Percentiles rank a stretch among this genome's conserved stretches.
phyloP scores from a whole-genome alignment of 2,329 filamentous ascomycete species.

The Trichoderma cornu-damae region DNA sequence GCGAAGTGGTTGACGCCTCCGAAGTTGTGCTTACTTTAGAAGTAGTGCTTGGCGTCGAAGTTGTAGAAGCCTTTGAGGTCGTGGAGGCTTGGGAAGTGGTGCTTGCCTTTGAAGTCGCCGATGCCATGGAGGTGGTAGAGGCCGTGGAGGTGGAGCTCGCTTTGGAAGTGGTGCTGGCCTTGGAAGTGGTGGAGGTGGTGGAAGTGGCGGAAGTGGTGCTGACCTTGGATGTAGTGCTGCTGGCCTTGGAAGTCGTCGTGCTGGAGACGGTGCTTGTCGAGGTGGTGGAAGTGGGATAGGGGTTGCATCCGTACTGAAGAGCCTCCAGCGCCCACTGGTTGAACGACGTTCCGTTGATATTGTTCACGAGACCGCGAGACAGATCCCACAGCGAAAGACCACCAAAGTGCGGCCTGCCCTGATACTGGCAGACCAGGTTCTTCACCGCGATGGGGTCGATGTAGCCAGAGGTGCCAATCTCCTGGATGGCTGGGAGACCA shows the following conservation, averaged over 20 bases:
- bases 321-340: conserved; percentile 36
- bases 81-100: neutral
- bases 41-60: neutral
- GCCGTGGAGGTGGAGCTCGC: neutral
- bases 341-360: conserved; percentile 33
- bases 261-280: conserved; percentile 16
- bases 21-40: neutral
- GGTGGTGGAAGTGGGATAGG: conserved; percentile 25
- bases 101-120: neutral
- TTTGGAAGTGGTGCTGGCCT: neutral
- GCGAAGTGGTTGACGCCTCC: neutral
- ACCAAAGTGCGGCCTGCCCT: conserved; percentile 37
- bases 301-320: conserved; percentile 35
- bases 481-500: conserved; percentile 36
- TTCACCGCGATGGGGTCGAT: conserved; percentile 32
- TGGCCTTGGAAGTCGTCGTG: neutral
- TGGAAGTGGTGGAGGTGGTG: neutral
- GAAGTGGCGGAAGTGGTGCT: neutral
- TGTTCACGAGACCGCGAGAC: conserved; percentile 32
- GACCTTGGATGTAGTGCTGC: neutral
- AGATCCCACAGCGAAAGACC: conserved; percentile 46
- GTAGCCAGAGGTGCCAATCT: conserved; percentile 32
- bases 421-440: conserved; percentile 37
- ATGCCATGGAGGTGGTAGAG: neutral
- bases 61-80: neutral